Conservation (phyloP, 306 rosid species). For the Cucurbita maxima region DNA sequence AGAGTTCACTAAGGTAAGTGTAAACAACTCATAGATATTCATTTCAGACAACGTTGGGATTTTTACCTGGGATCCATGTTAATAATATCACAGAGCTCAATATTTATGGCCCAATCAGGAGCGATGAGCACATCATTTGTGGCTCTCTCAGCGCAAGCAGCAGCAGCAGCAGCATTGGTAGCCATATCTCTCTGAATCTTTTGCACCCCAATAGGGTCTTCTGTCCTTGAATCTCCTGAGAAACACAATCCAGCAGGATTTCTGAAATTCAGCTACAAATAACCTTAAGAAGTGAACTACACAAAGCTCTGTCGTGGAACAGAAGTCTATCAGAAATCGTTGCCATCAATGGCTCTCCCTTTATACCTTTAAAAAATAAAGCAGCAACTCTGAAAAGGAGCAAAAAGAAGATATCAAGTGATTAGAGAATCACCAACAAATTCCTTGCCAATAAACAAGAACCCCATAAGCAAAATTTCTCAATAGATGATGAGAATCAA, state of each 20-base stretch:
- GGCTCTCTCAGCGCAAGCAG: slow-evolving; percentile 85
- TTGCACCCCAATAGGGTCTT: not conserved
- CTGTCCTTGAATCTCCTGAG: not conserved
- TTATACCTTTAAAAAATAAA: not conserved
- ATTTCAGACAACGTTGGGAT: not conserved
- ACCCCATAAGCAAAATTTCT: not conserved
- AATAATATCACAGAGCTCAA: slow-evolving; percentile 81
- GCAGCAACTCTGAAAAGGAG: not conserved
- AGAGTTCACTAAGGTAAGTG: not conserved
- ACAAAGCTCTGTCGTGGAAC: not conserved
- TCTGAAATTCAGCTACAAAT: not conserved
- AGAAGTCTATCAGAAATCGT: slow-evolving; percentile 3
- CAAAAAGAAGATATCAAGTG: not conserved
- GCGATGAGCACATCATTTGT: slow-evolving; percentile 80
- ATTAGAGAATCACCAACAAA: not conserved
- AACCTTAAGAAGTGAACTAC: not conserved
- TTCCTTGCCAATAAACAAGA: not conserved
- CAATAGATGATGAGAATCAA: too few species aligned
- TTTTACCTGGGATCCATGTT: slow-evolving; percentile 63
- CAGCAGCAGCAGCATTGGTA: slow-evolving; percentile 42
- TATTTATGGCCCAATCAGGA: slow-evolving; percentile 93
- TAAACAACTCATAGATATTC: not conserved
- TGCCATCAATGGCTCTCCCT: not conserved
- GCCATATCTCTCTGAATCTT: slow-evolving; percentile 36
- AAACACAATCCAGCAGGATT: not conserved